These are phyloP conservation scores for Sordariomycetes sp. DNA, from an alignment of 2,329 filamentous ascomycete species.

Conservation along the genomic window DNA sequence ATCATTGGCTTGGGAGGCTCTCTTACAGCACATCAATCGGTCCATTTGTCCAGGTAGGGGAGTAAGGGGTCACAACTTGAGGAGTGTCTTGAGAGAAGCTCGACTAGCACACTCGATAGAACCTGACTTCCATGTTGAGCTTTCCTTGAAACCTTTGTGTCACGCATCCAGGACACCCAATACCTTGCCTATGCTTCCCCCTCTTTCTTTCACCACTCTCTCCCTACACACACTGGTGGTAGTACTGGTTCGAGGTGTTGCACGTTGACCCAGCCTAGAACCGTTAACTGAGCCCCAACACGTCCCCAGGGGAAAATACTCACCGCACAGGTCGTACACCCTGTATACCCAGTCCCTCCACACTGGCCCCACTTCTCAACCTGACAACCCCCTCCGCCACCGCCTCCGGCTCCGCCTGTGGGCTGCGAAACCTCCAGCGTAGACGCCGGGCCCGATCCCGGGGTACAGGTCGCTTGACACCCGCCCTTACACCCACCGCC, in stretches of 20 bases:
- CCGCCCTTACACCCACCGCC: constrained; percentile 21
- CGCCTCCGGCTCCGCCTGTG: constrained; percentile 8
- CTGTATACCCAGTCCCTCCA: constrained; percentile 24
- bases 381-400: constrained; percentile 13
- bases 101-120: too few relatives aligned
- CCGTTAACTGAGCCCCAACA: not conserved
- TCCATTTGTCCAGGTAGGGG: too few relatives aligned
- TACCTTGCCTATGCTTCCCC: not conserved
- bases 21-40: too few relatives aligned
- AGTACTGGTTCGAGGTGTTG: constrained; percentile 5
- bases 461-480: constrained; percentile 23
- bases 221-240: constrained; percentile 3
- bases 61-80: too few relatives aligned
- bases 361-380: constrained; percentile 23
- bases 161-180: not conserved
- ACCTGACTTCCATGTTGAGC: too few relatives aligned
- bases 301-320: constrained; percentile 7
- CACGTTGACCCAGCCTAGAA: constrained; percentile 3
- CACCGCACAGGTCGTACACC: constrained; percentile 25
- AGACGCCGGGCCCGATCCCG: constrained; percentile 13
- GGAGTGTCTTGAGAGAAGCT: too few relatives aligned
- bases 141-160: not conserved
- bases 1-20: too few relatives aligned
- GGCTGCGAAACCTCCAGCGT: constrained; percentile 3
- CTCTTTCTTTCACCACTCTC: not conserved